Conservation (phyloP, 176 grass and related monocot genomes). For the Musa troglodytarum region DNA sequence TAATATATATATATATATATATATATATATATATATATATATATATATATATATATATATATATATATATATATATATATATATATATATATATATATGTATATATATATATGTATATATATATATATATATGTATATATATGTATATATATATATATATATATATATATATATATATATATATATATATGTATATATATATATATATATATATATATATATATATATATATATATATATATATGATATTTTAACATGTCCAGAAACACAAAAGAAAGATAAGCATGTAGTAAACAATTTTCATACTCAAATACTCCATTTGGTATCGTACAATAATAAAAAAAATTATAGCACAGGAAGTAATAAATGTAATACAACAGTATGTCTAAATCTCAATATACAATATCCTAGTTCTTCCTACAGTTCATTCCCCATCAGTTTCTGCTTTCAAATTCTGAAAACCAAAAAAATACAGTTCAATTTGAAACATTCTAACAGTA, state of each 20-base stretch:
- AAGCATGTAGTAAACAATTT: background rate
- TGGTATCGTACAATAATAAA: too few relatives aligned
- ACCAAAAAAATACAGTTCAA: too few relatives aligned
- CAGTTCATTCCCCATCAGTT: too few relatives aligned
- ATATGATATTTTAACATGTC: background rate
- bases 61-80: too few relatives aligned
- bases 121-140: background rate
- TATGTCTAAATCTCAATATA: too few relatives aligned
- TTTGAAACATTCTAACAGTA: too few relatives aligned
- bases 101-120: background rate
- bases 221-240: background rate
- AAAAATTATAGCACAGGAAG: too few relatives aligned
- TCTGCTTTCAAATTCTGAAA: too few relatives aligned
- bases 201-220: background rate
- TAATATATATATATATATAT: background rate
- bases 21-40: background rate
- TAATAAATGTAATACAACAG: too few relatives aligned
- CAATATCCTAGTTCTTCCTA: too few relatives aligned
- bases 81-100: too few relatives aligned
- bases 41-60: background rate
- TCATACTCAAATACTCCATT: background rate
- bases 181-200: background rate
- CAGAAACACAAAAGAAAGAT: background rate
- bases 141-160: background rate
- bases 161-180: background rate